These are phyloP conservation scores for Phlebopus sp. DNA, from an alignment of 1,284 basidiomycete species.

Conservation along the genomic window DNA sequence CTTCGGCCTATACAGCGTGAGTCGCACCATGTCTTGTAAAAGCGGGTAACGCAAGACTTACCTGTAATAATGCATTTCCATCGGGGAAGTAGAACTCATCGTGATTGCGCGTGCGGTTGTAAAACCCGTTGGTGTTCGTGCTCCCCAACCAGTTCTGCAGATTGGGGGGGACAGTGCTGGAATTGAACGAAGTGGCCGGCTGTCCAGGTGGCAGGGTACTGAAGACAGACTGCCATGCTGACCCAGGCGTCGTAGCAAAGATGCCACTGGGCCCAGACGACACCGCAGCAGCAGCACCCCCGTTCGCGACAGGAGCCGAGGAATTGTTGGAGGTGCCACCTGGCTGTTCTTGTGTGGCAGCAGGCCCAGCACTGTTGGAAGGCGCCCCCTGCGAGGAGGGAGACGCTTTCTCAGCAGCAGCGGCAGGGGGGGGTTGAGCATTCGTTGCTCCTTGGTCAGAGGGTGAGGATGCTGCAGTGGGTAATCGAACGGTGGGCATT, in stretches of 20 bases:
- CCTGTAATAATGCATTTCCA: neutral
- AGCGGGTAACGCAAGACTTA: neutral
- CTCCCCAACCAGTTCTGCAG: too few species aligned
- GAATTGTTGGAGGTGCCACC: neutral
- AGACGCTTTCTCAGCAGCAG: neutral
- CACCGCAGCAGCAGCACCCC: neutral
- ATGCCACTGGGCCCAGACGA: neutral
- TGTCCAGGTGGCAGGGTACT: neutral
- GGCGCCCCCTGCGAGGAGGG: neutral
- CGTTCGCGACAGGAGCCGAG: neutral
- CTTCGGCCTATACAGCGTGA: neutral
- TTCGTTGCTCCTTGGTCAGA: neutral
- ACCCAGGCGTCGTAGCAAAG: neutral
- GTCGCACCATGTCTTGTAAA: neutral
- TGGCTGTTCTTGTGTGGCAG: too few species aligned
- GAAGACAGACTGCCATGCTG: neutral
- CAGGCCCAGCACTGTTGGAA: neutral
- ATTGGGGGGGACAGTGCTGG: too few species aligned
- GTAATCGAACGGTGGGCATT: neutral
- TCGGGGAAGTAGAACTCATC: constrained; percentile 1
- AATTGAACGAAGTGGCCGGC: neutral
- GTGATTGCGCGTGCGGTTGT: neutral
- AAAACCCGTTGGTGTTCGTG: too few species aligned
- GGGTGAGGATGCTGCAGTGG: neutral
- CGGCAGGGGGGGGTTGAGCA: neutral